Percentiles rank a stretch among this genome's conserved stretches.
Evolutionary conservation across 169 alveolate genomes (phyloP).

Genomic region (Eimeria praecox): DNA sequence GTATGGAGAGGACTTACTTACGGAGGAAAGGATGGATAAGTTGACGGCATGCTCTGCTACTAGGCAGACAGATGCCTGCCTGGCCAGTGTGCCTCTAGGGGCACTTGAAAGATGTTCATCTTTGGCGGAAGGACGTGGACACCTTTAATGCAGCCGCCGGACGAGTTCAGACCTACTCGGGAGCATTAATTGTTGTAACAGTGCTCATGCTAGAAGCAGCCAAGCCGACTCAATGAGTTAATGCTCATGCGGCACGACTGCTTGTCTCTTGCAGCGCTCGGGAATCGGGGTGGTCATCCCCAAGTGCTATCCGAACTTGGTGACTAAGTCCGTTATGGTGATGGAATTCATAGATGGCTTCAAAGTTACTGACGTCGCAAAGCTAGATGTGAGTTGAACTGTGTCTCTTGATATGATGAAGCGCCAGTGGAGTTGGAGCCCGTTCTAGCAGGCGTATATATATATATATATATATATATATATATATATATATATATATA

Average conservation of each 20-base stretch:
- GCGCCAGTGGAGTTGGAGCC: not conserved
- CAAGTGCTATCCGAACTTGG: constrained; percentile 87
- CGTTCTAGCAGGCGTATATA: not conserved
- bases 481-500: too few species aligned
- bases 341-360: constrained; percentile 94
- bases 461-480: not conserved
- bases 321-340: constrained; percentile 90
- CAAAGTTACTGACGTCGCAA: constrained; percentile 91
- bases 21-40: not conserved
- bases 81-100: not conserved
- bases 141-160: not conserved
- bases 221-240: not conserved
- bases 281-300: constrained; percentile 91
- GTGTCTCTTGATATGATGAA: not conserved
- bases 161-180: not conserved
- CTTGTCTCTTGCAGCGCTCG: constrained; percentile 82
- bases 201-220: not conserved
- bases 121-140: not conserved
- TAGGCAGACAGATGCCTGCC: not conserved
- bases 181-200: not conserved
- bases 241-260: not conserved
- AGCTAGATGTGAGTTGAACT: constrained; percentile 84
- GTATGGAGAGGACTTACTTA: not conserved
- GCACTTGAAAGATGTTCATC: not conserved
- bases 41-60: not conserved